Evolutionary conservation across 805 yeast species (phyloP).

Genomic region (Candida nitratophila): DNA sequence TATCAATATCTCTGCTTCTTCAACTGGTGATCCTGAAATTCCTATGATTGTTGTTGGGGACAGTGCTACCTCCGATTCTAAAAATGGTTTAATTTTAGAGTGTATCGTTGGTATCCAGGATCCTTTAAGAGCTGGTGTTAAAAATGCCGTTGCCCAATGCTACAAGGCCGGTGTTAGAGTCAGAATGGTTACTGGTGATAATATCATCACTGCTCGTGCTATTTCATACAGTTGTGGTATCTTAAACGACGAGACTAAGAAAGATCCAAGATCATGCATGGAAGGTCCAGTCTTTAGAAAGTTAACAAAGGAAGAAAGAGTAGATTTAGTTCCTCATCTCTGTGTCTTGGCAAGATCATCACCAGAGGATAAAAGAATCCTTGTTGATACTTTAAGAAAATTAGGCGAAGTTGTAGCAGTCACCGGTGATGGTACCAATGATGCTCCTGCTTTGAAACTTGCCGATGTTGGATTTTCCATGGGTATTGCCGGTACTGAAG

Average conservation of each 20-base stretch:
- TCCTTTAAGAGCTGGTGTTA: constrained; percentile 86
- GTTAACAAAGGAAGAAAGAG: constrained; percentile 49
- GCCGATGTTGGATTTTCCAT: constrained; percentile 98
- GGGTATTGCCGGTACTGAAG: constrained; percentile 99
- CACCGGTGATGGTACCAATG: constrained; percentile 99
- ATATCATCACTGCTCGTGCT: constrained; percentile 83
- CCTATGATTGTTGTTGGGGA: constrained; percentile 24
- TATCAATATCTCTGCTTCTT: constrained; percentile 9
- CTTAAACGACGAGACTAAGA: constrained; percentile 40
- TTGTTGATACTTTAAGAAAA: constrained; percentile 73
- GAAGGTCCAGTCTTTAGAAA: constrained; percentile 90
- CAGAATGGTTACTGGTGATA: constrained; percentile 98
- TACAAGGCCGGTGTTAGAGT: constrained; percentile 89
- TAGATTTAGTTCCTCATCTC: constrained; percentile 58
- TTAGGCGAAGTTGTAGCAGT: constrained; percentile 95
- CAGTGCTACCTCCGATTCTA: not conserved
- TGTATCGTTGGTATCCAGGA: constrained; percentile 90
- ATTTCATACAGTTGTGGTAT: constrained; percentile 87
- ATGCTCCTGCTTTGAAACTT: constrained; percentile 92
- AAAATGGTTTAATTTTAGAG: constrained; percentile 46
- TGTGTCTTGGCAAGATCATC: constrained; percentile 89
- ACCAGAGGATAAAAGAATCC: constrained; percentile 88
- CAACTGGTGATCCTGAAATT: constrained; percentile 5
- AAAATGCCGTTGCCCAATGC: constrained; percentile 83
- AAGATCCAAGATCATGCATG: constrained; percentile 60